phyloP scores from a whole-genome alignment of 805 yeast genomes.

The Kodamaea restingae region DNA sequence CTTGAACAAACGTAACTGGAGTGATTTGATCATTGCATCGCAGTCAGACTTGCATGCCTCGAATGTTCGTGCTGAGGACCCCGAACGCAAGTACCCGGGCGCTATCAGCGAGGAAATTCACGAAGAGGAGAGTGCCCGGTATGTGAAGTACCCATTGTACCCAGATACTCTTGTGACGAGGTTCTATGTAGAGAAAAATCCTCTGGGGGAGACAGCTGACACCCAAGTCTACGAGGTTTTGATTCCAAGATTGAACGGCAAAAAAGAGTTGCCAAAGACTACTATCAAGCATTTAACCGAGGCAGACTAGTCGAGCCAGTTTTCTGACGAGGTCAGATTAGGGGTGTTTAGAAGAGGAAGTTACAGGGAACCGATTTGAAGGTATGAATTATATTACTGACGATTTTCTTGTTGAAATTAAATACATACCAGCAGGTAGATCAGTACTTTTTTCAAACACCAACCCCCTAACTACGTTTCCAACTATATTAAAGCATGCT shows the following conservation, averaged over 20 bases:
- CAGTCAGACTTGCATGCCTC: conserved; percentile 21
- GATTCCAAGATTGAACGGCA: conserved; percentile 55
- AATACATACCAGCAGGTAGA: too few relatives aligned
- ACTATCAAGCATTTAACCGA: conserved; percentile 30
- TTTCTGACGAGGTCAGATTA: too few relatives aligned
- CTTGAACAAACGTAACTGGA: conserved; percentile 67
- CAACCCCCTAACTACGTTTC: too few relatives aligned
- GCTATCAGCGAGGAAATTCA: not conserved
- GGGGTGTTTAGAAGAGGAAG: too few relatives aligned
- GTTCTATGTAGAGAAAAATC: conserved; percentile 68
- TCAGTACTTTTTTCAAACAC: too few relatives aligned
- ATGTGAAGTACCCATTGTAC: conserved; percentile 52
- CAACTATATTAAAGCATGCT: too few relatives aligned
- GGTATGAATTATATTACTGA: too few relatives aligned
- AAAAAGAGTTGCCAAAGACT: conserved; percentile 26
- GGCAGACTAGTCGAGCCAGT: conserved; percentile 1
- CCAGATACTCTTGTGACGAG: conserved; percentile 61
- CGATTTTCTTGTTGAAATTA: too few relatives aligned
- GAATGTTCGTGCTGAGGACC: conserved; percentile 1
- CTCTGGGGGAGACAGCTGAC: conserved; percentile 41
- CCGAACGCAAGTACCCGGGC: conserved; percentile 1
- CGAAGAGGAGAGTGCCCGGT: conserved; percentile 20
- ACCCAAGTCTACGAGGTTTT: conserved; percentile 66
- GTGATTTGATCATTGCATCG: conserved; percentile 56
- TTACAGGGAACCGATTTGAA: too few relatives aligned